Evolutionary conservation across 495 filamentous ascomycete species (phyloP).

Genomic region (Neurospora discreta): DNA sequence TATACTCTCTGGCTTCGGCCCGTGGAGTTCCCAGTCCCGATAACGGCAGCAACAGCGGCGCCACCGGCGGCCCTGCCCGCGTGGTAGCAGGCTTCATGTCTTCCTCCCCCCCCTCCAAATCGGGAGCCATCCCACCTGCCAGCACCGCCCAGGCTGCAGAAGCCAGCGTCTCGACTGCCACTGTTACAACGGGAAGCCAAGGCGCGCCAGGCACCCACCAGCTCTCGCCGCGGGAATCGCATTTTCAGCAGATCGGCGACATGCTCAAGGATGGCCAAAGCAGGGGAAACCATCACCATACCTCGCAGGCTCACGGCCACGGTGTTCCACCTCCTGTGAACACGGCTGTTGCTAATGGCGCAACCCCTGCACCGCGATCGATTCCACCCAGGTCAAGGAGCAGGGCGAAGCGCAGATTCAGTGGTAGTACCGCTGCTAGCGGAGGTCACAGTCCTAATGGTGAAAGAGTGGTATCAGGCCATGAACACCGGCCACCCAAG

Average conservation of each 20-base stretch:
- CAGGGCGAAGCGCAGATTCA: slow-evolving; percentile 60
- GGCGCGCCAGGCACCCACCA: slow-evolving; percentile 26
- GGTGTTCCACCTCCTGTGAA: slow-evolving; percentile 2
- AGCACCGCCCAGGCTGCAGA: slow-evolving; percentile 30
- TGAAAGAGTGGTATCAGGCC: slow-evolving; percentile 28
- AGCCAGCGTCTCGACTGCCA: slow-evolving; percentile 41
- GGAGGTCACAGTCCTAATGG: slow-evolving; percentile 53
- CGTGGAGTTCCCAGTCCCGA: slow-evolving; percentile 35
- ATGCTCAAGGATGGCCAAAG: slow-evolving; percentile 15
- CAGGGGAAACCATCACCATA: background rate
- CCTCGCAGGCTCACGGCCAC: background rate
- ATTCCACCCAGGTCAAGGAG: slow-evolving; percentile 55
- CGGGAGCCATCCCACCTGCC: slow-evolving; percentile 18
- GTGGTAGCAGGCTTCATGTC: slow-evolving; percentile 28
- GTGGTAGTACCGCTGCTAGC: slow-evolving; percentile 64
- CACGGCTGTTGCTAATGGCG: slow-evolving; percentile 1
- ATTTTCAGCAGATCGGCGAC: slow-evolving; percentile 24
- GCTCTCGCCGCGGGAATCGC: slow-evolving; percentile 31
- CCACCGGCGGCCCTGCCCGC: slow-evolving; percentile 12
- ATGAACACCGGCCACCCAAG: slow-evolving; percentile 28
- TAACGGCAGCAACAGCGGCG: slow-evolving; percentile 29
- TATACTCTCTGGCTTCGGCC: slow-evolving; percentile 52
- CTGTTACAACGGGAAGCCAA: slow-evolving; percentile 41
- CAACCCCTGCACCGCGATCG: slow-evolving; percentile 17
- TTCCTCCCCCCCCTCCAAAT: slow-evolving; percentile 9